These are phyloP conservation scores for Talaromyces amestolkiae DNA, from an alignment of 2,329 filamentous ascomycete genomes.

Conservation along the genomic window DNA sequence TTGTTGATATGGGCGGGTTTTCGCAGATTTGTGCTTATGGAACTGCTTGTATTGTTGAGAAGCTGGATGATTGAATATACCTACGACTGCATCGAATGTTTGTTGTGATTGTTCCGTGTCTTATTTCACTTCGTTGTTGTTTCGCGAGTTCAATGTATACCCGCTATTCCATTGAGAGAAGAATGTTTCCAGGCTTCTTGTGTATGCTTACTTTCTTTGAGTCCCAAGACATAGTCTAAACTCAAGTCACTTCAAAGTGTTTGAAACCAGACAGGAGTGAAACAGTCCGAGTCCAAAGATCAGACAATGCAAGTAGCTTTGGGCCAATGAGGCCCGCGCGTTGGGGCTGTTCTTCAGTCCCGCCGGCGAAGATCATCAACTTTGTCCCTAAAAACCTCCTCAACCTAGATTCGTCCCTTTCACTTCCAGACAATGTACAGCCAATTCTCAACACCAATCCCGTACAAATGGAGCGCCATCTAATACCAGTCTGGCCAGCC, in stretches of 20 bases:
- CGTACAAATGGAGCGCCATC: not conserved
- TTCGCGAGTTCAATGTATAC: not conserved
- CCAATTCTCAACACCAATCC: not conserved
- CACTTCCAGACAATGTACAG: not conserved
- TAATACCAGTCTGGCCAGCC: not conserved
- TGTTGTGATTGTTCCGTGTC: too few species aligned
- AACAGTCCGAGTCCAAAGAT: not conserved
- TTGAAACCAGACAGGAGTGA: not conserved
- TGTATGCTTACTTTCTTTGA: not conserved
- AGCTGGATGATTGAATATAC: slow-evolving; percentile 41
- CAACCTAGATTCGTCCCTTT: not conserved
- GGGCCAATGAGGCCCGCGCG: not conserved
- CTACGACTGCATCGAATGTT: not conserved
- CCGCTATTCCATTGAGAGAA: not conserved
- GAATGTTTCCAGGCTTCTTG: not conserved
- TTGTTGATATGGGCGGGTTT: slow-evolving; percentile 54
- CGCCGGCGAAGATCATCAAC: not conserved
- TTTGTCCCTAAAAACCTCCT: not conserved
- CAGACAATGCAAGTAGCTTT: not conserved
- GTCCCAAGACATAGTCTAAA: not conserved
- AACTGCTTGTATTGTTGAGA: slow-evolving; percentile 58
- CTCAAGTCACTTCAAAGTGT: not conserved
- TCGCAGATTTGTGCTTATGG: slow-evolving; percentile 62
- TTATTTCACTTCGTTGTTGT: not conserved
- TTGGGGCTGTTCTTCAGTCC: not conserved